Conservation (phyloP, 2,329 filamentous ascomycete genomes). For the Apiospora arundinis region DNA sequence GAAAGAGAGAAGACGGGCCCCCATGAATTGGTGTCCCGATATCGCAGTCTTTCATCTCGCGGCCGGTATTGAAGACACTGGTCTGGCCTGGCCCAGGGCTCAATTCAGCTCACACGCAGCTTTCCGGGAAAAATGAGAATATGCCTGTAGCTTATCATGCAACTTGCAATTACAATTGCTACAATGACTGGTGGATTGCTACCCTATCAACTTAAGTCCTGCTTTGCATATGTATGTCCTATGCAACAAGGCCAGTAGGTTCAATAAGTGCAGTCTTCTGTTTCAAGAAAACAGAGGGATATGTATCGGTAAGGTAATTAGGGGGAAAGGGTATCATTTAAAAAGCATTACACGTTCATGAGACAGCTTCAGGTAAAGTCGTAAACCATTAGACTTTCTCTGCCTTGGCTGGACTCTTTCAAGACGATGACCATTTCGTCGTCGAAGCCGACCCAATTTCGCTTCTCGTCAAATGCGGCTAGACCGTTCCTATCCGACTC, state of each 20-base stretch:
- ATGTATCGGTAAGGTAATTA: background rate
- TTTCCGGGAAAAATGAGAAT: no score
- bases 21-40: background rate
- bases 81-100: background rate
- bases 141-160: no score
- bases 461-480: constrained; percentile 49
- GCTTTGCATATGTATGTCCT: no score
- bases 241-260: background rate
- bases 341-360: background rate
- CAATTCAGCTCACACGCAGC: background rate
- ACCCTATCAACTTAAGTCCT: no score
- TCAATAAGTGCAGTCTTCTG: background rate
- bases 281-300: background rate
- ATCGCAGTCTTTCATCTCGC: background rate
- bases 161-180: no score
- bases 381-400: constrained; percentile 80
- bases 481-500: background rate
- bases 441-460: constrained; percentile 83
- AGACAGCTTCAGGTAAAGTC: constrained; percentile 71
- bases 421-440: constrained; percentile 91
- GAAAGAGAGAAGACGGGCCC: background rate
- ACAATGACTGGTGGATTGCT: no score
- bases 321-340: background rate
- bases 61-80: background rate
- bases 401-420: constrained; percentile 70